Evolutionary conservation across 805 yeast genomes (phyloP).

Genomic region (Ogataea henricii): DNA sequence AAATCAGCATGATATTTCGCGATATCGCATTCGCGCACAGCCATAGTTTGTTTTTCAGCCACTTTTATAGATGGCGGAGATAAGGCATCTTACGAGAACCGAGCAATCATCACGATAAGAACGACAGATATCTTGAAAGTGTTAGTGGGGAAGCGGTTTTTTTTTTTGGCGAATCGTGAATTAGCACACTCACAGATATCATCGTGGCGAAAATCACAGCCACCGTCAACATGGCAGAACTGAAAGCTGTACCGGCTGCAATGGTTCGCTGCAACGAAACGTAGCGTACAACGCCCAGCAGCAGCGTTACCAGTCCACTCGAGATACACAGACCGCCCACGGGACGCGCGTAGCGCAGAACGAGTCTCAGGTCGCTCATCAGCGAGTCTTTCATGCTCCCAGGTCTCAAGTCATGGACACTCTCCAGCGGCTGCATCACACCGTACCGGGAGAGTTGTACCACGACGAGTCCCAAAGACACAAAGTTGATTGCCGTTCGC

Average conservation of each 20-base stretch:
- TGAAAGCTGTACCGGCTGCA: constrained; percentile 32
- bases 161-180: too few species aligned
- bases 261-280: constrained; percentile 45
- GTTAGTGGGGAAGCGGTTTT: too few species aligned
- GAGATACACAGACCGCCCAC: constrained; percentile 39
- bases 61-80: not conserved
- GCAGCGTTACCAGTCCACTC: constrained; percentile 44
- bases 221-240: constrained; percentile 42
- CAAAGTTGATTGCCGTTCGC: constrained; percentile 53
- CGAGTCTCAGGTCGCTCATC: constrained; percentile 14
- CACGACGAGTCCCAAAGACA: constrained; percentile 55
- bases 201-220: constrained; percentile 35
- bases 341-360: constrained; percentile 22
- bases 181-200: constrained; percentile 33
- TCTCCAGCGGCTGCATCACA: constrained; percentile 17
- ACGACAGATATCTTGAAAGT: not conserved
- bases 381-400: constrained; percentile 6
- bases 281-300: constrained; percentile 48
- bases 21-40: constrained; percentile 5
- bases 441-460: constrained; percentile 51
- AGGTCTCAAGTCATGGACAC: constrained; percentile 7
- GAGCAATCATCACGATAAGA: not conserved
- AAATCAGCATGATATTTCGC: constrained; percentile 1
- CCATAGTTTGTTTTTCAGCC: constrained; percentile 7
- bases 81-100: not conserved